A percentile compares a stretch with the other conserved stretches of the same genome.
Conservation (phyloP, 306 rosid species). For the Fagus crenata region DNA sequence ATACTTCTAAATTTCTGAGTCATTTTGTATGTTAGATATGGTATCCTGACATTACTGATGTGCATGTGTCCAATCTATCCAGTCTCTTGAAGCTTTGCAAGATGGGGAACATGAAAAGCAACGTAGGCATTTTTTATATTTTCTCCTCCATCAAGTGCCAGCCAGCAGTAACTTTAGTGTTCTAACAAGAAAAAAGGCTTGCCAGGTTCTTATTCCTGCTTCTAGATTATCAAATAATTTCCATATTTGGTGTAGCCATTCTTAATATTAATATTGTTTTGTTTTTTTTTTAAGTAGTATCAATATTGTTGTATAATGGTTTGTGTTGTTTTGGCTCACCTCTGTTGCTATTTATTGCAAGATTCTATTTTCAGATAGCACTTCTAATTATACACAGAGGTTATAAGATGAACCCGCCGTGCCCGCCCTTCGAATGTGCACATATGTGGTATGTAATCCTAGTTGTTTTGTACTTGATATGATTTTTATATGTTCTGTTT, state of each 20-base stretch:
- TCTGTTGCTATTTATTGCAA: slow-evolving; percentile 34
- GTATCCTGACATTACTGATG: slow-evolving; percentile 27
- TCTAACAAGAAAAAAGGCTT: slow-evolving; percentile 76
- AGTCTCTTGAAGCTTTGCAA: slow-evolving; percentile 99
- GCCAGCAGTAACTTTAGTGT: slow-evolving; percentile 90
- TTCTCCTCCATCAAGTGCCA: slow-evolving; percentile 95
- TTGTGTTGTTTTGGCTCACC: slow-evolving; percentile 29
- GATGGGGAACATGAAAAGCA: slow-evolving; percentile 97
- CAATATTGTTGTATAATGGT: background rate
- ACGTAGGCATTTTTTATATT: slow-evolving; percentile 91
- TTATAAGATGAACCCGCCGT: slow-evolving; percentile 87
- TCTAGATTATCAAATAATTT: slow-evolving; percentile 33
- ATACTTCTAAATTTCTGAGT: background rate
- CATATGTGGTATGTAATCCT: slow-evolving; percentile 75
- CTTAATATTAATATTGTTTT: slow-evolving; percentile 25
- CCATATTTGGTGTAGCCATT: slow-evolving; percentile 39
- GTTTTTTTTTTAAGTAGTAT: no score
- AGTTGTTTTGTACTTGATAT: slow-evolving; percentile 5
- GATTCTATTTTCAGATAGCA: slow-evolving; percentile 81
- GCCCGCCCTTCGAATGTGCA: slow-evolving; percentile 94
- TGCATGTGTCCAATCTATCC: slow-evolving; percentile 32
- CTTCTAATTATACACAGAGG: slow-evolving; percentile 83
- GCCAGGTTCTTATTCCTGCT: slow-evolving; percentile 65
- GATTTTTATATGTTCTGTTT: background rate
- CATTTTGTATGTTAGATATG: background rate